Evolutionary conservation across 257 asterid species (phyloP), one percentile per base, ranked within the genome.

Genomic region (Fraxinus cuspidata): DNA sequence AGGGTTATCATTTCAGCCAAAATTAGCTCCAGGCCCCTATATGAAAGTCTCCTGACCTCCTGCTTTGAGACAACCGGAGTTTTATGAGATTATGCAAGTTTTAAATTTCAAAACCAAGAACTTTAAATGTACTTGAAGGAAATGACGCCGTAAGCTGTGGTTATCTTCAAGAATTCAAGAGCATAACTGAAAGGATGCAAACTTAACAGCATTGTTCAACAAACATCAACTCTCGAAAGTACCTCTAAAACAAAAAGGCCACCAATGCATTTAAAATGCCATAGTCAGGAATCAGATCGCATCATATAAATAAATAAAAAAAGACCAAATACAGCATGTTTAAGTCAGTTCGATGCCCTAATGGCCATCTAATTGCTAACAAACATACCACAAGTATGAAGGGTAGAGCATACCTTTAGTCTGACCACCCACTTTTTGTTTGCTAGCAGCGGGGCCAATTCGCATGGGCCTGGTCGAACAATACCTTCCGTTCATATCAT

Each of bases 381-480:
- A 47, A 51, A 23, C 32, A 60, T 60, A 9, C 31, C 5, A 60
- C 15, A 60, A 35, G 42, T 51, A 23, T 68, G 13, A 6, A 74
- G 31, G 15, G 15, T 8, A n/a, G 29, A 73, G 49, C 78, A 80
- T 86, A 92, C 97, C 97, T 82, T 84, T 90, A 23, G 87, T 86
- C 90, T 91, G 96, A 71, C 89, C 87, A 73, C 87, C 88, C 37
- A 83, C 42, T 75, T 84, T 85, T 78, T 92, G 96, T 84, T 94
- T 94, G 89, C 87, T 94, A 72, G 98, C 92, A 78, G 98, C 98
- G 13, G 91, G 94, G 71, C 98, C 98, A 80, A 92, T 84, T 58
- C 98, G 88, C 98, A 94, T 94, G 35, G 96, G 95, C 87, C 98
- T 94, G 19, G 93, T 91, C 32, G 98, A 94, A 83, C 96, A 91